Percentiles rank a stretch among this genome's conserved stretches.
These are phyloP conservation scores for Entrophospora sp. DNA, from an alignment of 192 early-diverging fungal genomes.

Conservation along the genomic window DNA sequence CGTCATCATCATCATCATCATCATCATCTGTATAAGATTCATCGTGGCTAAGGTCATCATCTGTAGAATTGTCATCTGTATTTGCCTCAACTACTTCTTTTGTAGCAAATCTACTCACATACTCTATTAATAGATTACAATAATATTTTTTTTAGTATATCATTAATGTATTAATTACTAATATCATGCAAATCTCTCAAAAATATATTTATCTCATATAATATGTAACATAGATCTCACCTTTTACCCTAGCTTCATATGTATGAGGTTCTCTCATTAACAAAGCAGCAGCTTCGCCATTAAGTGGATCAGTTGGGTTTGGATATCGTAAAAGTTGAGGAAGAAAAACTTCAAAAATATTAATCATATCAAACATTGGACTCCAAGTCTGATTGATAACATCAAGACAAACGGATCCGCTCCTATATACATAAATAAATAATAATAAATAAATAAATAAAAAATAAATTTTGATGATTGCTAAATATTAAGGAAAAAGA, in stretches of 20 bases:
- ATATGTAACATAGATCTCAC: conserved; percentile 26
- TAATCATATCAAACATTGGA: conserved; percentile 99
- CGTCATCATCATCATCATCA: no score
- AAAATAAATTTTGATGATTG: neutral
- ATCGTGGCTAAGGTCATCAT: conserved; percentile 76
- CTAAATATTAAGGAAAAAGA: neutral
- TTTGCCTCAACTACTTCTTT: conserved; percentile 79
- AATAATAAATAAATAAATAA: neutral
- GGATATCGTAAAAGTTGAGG: conserved; percentile 97
- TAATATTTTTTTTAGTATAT: neutral
- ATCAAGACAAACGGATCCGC: conserved; percentile 97
- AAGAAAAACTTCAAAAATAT: conserved; percentile 98
- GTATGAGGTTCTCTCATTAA: conserved; percentile 86
- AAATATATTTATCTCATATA: neutral
- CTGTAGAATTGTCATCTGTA: conserved; percentile 47
- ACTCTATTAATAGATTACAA: conserved; percentile 48
- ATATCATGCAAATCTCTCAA: neutral
- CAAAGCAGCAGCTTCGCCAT: conserved; percentile 96
- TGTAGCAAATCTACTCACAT: conserved; percentile 73
- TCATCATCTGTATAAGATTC: conserved; percentile 73
- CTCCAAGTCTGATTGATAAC: conserved; percentile 99
- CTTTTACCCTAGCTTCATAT: conserved; percentile 93
- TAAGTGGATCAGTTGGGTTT: conserved; percentile 98
- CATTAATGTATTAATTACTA: neutral
- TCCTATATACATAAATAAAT: conserved; percentile 41